phyloP scores from a whole-genome alignment of 1,284 basidiomycete genomes.

The Mycosarcoma maydis region DNA sequence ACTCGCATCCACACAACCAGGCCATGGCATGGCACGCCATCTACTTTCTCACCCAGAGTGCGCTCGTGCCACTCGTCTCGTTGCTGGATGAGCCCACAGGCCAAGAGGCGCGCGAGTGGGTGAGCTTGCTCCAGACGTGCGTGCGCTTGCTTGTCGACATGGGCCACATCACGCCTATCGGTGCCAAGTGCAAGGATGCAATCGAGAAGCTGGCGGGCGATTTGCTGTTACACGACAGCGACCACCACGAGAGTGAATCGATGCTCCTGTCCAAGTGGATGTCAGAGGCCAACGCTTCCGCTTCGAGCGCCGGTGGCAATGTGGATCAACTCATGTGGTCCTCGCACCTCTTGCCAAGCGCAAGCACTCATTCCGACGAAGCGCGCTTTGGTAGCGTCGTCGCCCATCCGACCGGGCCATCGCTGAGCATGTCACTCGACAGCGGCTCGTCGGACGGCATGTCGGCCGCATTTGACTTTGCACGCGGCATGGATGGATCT shows the following conservation, averaged over 20 bases:
- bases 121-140: conserved; percentile 32
- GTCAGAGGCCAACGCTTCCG: conserved; percentile 13
- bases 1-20: conserved; percentile 49
- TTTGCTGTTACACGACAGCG: conserved; percentile 23
- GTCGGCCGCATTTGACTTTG: conserved; percentile 45
- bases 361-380: conserved; percentile 17
- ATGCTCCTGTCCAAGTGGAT: conserved; percentile 35
- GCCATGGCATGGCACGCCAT: conserved; percentile 50
- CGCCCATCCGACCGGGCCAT: conserved; percentile 29
- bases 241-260: conserved; percentile 21
- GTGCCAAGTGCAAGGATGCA: conserved; percentile 47
- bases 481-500: conserved; percentile 30
- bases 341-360: conserved; percentile 27
- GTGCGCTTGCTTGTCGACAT: conserved; percentile 41
- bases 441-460: conserved; percentile 43
- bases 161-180: conserved; percentile 44
- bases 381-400: conserved; percentile 14
- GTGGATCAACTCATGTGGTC: conserved; percentile 41
- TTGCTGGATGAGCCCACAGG: conserved; percentile 36
- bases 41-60: conserved; percentile 50
- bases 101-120: conserved; percentile 41
- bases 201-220: conserved; percentile 37
- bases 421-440: conserved; percentile 47
- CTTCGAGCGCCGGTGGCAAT: conserved; percentile 8
- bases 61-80: conserved; percentile 45